Base-by-base conservation (phyloP, 2,329 filamentous ascomycete genomes). In the Monosporascus sp. region DNA sequence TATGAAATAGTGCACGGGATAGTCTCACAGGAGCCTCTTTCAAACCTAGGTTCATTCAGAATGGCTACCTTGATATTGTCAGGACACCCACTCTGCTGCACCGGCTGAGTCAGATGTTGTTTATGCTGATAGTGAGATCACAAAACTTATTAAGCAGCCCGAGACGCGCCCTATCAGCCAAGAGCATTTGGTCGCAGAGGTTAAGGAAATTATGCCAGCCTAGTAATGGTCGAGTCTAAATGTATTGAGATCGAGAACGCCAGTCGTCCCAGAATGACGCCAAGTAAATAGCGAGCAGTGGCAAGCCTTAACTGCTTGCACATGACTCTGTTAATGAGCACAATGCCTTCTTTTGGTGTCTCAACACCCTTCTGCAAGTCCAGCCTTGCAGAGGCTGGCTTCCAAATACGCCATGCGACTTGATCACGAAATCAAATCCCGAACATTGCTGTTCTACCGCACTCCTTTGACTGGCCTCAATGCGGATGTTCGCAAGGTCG, bases 341-440 rank as follows among this genome's bases (percentile, higher is more conserved):
- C 53, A 87, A 92, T 54, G 89, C 93, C 56, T 93, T 93, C 62
- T 97, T 54, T 74, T 96, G 1, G 92, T 92, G 0, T 89, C 84
- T 0, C 91, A 97, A 60, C 91, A 97, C 64, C 92, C 90, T 0
- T 87, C 86, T 0, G 89, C 90, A 0, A 88, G 80, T 24, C 77
- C 78, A 0, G 82, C 86, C 0, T 67, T 97, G 0, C 78, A 81
- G 3, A 75, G 82, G 0, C 70, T 97, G 0, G 87, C 91, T 0
- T 79, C 80, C 0, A 94, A 94, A 56, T 96, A 96, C 60, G 85
- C 85, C 0, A 97, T 97, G 90, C 92, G n/a, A n/a, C n/a, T n/a
- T n/a, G n/a, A n/a, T n/a, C 22, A 24, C 22, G 22, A 24, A 24
- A 5, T 3, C 22, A 24, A 24, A 24, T 24, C 22, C 22, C 22